These are phyloP conservation scores for Globisporangium radiosum DNA, from an alignment of 352 stramenopile species.

Conservation along the genomic window DNA sequence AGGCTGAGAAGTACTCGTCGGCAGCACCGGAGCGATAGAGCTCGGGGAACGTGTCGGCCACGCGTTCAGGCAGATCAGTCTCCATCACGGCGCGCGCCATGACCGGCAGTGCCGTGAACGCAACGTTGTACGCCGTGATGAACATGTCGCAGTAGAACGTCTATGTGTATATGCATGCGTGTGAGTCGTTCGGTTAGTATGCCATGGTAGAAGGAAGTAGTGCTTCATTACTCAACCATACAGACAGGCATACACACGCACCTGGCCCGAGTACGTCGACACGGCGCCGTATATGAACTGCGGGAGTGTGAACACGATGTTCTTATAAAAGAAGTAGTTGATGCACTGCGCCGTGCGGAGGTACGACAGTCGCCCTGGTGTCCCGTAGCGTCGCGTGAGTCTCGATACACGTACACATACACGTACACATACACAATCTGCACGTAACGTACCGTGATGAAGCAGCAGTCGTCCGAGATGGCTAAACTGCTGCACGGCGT, in stretches of 20 bases:
- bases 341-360: constrained; percentile 92
- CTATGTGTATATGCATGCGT: constrained; percentile 14
- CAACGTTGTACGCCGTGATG: constrained; percentile 93
- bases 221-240: not conserved
- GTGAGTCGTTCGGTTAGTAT: not conserved
- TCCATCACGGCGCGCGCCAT: constrained; percentile 71
- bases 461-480: constrained; percentile 67
- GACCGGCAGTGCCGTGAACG: constrained; percentile 90
- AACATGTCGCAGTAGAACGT: constrained; percentile 79
- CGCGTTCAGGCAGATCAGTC: constrained; percentile 56
- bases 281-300: constrained; percentile 86
- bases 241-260: constrained; percentile 10
- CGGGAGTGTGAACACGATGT: constrained; percentile 89
- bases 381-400: not conserved
- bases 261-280: constrained; percentile 85
- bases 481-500: constrained; percentile 79
- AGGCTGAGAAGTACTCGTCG: constrained; percentile 58
- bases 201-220: not conserved
- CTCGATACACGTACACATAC: not conserved
- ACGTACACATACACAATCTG: no score
- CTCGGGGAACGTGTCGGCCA: constrained; percentile 65
- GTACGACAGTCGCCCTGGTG: constrained; percentile 93
- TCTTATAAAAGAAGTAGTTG: constrained; percentile 99
- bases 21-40: constrained; percentile 54
- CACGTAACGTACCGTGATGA: constrained; percentile 42